Evolutionary conservation across 2,329 filamentous ascomycete genomes (phyloP).

Genomic region (Beauveria australis): DNA sequence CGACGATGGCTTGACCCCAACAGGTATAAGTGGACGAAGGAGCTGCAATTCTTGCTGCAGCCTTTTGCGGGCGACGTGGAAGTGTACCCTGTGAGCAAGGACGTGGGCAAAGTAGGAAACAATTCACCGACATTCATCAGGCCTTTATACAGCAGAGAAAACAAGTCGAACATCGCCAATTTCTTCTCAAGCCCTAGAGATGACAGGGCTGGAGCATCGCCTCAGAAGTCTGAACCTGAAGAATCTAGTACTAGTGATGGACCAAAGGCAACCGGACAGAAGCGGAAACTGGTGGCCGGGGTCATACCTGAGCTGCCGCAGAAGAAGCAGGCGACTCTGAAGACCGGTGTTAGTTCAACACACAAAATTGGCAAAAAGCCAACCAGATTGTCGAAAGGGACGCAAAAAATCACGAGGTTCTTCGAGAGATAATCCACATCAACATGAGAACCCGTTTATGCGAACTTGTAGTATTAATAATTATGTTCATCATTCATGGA

Average conservation of each 20-base stretch:
- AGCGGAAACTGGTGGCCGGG: background rate
- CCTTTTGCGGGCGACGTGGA: constrained; percentile 75
- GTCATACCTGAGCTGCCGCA: background rate
- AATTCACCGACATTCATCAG: constrained; percentile 78
- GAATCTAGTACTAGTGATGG: background rate
- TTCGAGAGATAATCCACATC: background rate
- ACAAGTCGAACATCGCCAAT: constrained; percentile 89
- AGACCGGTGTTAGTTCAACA: background rate
- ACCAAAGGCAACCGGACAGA: background rate
- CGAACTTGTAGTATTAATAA: no score
- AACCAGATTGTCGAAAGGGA: background rate
- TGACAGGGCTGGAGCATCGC: background rate
- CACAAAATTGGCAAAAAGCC: background rate
- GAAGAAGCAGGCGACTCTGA: background rate
- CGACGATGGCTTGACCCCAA: constrained; percentile 71
- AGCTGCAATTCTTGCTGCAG: constrained; percentile 70
- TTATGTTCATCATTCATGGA: no score
- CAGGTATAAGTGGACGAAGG: constrained; percentile 63
- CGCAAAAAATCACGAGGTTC: constrained; percentile 2
- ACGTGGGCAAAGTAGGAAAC: constrained; percentile 91
- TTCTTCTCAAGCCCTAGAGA: constrained; percentile 53
- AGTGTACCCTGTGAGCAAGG: constrained; percentile 76
- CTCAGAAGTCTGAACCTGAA: background rate
- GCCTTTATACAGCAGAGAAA: constrained; percentile 74
- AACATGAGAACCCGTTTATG: no score